phyloP scores from a whole-genome alignment of 2,329 filamentous ascomycete species.

The Rhinocladiella similis region DNA sequence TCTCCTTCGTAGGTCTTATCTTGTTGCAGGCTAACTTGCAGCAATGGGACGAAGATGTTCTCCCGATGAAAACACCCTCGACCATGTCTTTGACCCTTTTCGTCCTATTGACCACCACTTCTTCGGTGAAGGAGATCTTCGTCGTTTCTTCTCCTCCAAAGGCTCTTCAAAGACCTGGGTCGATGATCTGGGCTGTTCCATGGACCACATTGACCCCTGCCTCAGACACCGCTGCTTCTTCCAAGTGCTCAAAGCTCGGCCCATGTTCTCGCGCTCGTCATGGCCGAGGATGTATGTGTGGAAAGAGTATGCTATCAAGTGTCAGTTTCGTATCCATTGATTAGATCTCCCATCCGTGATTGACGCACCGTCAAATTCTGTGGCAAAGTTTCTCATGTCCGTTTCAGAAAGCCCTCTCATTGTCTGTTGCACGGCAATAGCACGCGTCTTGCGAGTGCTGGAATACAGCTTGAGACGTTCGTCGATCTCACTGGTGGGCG shows the following conservation, averaged over 20 bases:
- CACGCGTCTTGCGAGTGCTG: conserved; percentile 57
- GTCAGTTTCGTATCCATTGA: neutral
- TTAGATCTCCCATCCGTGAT: no score
- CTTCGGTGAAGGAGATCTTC: neutral
- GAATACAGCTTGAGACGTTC: conserved; percentile 62
- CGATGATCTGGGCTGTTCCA: neutral
- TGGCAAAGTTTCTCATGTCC: conserved; percentile 6
- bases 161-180: neutral
- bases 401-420: conserved; percentile 42
- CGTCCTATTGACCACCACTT: neutral
- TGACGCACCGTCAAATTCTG: conserved; percentile 8
- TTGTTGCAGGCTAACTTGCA: no score
- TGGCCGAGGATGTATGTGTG: conserved; percentile 1
- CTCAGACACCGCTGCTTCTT: neutral
- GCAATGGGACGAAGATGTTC: no score
- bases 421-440: conserved; percentile 57
- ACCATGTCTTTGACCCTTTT: neutral
- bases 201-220: neutral
- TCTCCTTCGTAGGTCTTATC: no score
- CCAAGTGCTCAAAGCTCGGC: neutral
- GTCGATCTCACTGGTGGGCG: conserved; percentile 47
- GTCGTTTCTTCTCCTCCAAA: neutral
- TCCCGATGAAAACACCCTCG: neutral
- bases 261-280: neutral
- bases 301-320: neutral